phyloP scores from a whole-genome alignment of 805 yeast species.

The Schwanniomyces occidentalis region DNA sequence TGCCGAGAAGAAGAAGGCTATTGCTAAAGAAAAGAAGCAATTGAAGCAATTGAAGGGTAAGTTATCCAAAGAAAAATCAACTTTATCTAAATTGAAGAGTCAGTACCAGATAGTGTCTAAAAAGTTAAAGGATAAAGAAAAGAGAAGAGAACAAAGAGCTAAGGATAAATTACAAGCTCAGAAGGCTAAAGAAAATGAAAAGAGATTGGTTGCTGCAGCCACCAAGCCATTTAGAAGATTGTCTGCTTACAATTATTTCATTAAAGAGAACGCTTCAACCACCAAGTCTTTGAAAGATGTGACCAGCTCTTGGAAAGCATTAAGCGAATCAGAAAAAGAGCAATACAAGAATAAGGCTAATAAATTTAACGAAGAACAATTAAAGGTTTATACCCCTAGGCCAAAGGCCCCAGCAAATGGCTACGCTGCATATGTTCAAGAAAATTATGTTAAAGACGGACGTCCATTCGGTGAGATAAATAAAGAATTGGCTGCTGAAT shows the following conservation, averaged over 20 bases:
- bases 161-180: constrained; percentile 11
- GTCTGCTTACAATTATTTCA: constrained; percentile 22
- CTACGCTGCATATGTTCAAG: constrained; percentile 31
- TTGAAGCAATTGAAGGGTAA: constrained; percentile 17
- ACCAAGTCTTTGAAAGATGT: constrained; percentile 13
- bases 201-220: constrained; percentile 19
- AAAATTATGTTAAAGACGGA: constrained; percentile 24
- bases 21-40: constrained; percentile 13
- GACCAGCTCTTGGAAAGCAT: constrained; percentile 24
- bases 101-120: constrained; percentile 18
- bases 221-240: constrained; percentile 23
- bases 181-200: constrained; percentile 14
- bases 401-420: constrained; percentile 34
- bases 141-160: constrained; percentile 11
- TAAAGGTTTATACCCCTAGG: constrained; percentile 26
- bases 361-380: constrained; percentile 25
- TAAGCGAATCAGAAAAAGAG: constrained; percentile 30
- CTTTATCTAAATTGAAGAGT: constrained; percentile 13
- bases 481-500: constrained; percentile 26
- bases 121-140: constrained; percentile 17
- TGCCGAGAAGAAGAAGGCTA: constrained; percentile 4
- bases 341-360: constrained; percentile 24
- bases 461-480: constrained; percentile 23
- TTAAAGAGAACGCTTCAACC: constrained; percentile 19
- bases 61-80: constrained; percentile 17